Conservation (phyloP, 129 eudicot genomes). For the Dittrichia graveolens region DNA sequence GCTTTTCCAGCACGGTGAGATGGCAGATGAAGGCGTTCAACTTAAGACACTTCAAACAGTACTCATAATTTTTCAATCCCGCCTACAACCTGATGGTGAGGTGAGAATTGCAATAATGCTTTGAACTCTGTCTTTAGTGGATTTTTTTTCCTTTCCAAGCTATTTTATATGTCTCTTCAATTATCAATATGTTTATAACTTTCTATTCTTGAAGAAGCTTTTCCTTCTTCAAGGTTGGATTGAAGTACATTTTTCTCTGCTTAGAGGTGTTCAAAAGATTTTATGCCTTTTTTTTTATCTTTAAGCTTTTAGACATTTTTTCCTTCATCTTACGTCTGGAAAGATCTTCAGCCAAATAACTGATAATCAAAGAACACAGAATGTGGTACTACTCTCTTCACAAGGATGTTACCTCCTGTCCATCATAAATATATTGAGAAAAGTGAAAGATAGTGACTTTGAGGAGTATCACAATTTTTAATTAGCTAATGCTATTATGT, state of each 20-base stretch:
- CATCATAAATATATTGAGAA: neutral
- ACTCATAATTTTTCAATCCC: slow-evolving; percentile 91
- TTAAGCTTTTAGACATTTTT: neutral
- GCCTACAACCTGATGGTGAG: slow-evolving; percentile 89
- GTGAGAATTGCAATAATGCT: slow-evolving; percentile 43
- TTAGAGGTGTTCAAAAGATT: neutral
- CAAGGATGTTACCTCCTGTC: neutral
- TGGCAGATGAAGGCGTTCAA: slow-evolving; percentile 89
- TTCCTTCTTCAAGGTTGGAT: neutral
- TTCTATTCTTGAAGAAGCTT: slow-evolving; percentile 8
- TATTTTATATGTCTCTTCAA: slow-evolving; percentile 8
- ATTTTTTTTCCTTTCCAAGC: neutral
- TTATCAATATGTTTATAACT: slow-evolving; percentile 1
- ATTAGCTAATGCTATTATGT: neutral
- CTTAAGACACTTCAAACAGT: slow-evolving; percentile 95
- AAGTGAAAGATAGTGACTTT: slow-evolving; percentile 7
- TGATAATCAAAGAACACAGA: neutral
- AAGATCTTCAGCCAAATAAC: neutral
- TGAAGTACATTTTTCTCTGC: neutral
- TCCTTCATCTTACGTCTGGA: neutral
- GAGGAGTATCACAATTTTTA: slow-evolving; percentile 10
- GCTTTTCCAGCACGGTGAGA: slow-evolving; percentile 83
- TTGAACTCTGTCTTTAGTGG: slow-evolving; percentile 6
- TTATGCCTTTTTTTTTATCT: neutral
- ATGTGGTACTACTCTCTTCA: neutral